These are phyloP conservation scores for Yamadazyma conglobata DNA, from an alignment of 1,139 yeast genomes.

Conservation along the genomic window DNA sequence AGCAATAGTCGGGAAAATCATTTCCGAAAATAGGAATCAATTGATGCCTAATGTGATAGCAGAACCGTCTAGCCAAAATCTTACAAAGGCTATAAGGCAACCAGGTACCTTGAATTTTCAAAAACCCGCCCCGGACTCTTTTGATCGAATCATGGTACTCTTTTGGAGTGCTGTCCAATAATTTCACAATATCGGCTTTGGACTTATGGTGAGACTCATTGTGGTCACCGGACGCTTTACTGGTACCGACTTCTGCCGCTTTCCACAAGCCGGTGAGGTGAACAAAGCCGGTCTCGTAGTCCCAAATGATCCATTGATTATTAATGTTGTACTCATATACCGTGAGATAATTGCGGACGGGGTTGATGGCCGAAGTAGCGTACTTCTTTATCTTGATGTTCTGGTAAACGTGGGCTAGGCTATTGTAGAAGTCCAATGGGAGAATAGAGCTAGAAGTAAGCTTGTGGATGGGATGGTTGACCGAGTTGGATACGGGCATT, in stretches of 20 bases:
- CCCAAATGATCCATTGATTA: constrained; percentile 80
- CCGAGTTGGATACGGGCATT: constrained; percentile 4
- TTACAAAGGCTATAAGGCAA: constrained; percentile 70
- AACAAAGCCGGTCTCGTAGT: constrained; percentile 80
- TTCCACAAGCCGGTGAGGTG: constrained; percentile 93
- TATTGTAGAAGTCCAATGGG: constrained; percentile 8
- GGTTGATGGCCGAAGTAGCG: constrained; percentile 63
- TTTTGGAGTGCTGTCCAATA: constrained; percentile 71
- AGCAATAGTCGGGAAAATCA: constrained; percentile 67
- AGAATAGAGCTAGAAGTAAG: constrained; percentile 8
- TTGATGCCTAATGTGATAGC: constrained; percentile 73
- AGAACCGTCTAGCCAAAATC: constrained; percentile 67
- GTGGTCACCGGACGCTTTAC: constrained; percentile 4
- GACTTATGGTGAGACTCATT: constrained; percentile 47
- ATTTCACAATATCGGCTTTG: constrained; percentile 74
- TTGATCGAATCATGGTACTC: constrained; percentile 59
- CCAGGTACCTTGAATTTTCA: constrained; percentile 97
- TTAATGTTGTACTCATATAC: constrained; percentile 71
- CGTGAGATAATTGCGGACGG: constrained; percentile 58
- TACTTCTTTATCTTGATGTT: constrained; percentile 59
- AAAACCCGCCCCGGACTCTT: constrained; percentile 85
- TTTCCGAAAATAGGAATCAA: constrained; percentile 79
- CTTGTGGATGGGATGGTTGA: constrained; percentile 14
- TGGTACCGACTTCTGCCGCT: constrained; percentile 43
- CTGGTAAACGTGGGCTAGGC: constrained; percentile 19